These are phyloP conservation scores for Wickerhamiella qilinensis DNA, from an alignment of 805 yeast species.

Conservation along the genomic window DNA sequence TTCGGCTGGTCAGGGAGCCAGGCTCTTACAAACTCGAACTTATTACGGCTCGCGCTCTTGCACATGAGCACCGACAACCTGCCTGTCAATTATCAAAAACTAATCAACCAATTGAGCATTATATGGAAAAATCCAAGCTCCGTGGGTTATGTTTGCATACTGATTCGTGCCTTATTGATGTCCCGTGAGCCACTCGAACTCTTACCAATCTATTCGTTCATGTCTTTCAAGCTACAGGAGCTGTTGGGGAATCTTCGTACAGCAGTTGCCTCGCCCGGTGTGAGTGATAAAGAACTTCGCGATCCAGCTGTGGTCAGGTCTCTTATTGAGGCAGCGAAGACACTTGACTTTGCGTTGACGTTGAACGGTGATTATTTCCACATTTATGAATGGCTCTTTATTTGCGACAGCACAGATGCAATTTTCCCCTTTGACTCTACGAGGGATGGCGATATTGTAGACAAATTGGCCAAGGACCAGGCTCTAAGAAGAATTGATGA, in stretches of 20 bases:
- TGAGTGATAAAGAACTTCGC: constrained; percentile 6
- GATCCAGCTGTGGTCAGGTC: constrained; percentile 2
- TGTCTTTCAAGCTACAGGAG: constrained; percentile 43
- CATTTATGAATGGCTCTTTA: constrained; percentile 70
- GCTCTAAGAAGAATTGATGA: constrained; percentile 21
- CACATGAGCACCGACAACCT: constrained; percentile 39
- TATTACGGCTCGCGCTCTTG: constrained; percentile 50
- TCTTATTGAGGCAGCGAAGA: constrained; percentile 39
- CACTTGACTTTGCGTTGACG: constrained; percentile 58
- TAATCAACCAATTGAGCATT: constrained; percentile 13
- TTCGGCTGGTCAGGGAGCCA: constrained; percentile 59
- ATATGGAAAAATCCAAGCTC: constrained; percentile 29
- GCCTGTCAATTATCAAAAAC: constrained; percentile 9
- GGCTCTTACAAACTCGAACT: constrained; percentile 36
- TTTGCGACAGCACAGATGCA: constrained; percentile 50
- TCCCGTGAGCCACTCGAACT: constrained; percentile 50
- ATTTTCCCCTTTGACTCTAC: constrained; percentile 23
- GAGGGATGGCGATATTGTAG: constrained; percentile 28
- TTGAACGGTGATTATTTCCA: constrained; percentile 64
- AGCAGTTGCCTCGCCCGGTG: constrained; percentile 10
- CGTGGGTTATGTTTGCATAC: constrained; percentile 29
- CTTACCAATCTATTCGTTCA: constrained; percentile 49
- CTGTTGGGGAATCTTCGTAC: constrained; percentile 28
- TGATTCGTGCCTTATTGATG: constrained; percentile 50
- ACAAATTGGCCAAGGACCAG: constrained; percentile 24